Evolutionary conservation across 1,284 basidiomycete genomes (phyloP), one percentile per base, ranked within the genome.

Genomic region (Volvariella surrecta): DNA sequence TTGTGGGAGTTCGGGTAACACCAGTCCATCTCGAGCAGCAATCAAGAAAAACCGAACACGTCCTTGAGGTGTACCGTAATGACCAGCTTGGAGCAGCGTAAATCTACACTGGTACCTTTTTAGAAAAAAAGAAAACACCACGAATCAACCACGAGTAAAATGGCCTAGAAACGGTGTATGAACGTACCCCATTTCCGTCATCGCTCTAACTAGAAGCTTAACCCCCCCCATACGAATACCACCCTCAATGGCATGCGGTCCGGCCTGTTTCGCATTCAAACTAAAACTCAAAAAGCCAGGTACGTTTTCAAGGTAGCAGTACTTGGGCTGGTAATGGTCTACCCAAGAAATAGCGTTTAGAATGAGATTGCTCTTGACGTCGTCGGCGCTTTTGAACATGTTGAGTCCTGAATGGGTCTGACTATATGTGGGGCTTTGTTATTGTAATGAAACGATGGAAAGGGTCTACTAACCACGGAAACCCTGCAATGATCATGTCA

Each of bases 251-350:
- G 58, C 54, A 56, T 81, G 59, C 21, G 52, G 50, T n/a, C 66
- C 62, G 2, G 59, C 62, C 52, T 82, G 79, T 7, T 50, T 59
- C 0, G 74, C 66, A 44, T 73, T 71, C 15, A 87, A 69, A 9
- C 62, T 70, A 50, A 68, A 81, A 10, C 55, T 59, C 1, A 84
- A 52, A 52, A 88, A 86, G 0, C 84, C 85, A 0, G 73, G 65
- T 9, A 88, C 84, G 52, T 88, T 88, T 57, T 88, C 84, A 37
- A 87, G 74, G 49, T 79, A 69, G 47, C 73, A 75, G 44, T 73
- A 75, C n/a, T 64, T 61, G 0, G 86, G 83, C 22, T 61, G 58
- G 19, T 79, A 60, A 40, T 72, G 70, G 48, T 88, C 82, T 1
- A 88, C 65, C 55, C 67, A 82, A 1, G 83, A 80, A 3, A 86